These are phyloP conservation scores for Brassica incana DNA, from an alignment of 345 rosid genomes.

Conservation along the genomic window DNA sequence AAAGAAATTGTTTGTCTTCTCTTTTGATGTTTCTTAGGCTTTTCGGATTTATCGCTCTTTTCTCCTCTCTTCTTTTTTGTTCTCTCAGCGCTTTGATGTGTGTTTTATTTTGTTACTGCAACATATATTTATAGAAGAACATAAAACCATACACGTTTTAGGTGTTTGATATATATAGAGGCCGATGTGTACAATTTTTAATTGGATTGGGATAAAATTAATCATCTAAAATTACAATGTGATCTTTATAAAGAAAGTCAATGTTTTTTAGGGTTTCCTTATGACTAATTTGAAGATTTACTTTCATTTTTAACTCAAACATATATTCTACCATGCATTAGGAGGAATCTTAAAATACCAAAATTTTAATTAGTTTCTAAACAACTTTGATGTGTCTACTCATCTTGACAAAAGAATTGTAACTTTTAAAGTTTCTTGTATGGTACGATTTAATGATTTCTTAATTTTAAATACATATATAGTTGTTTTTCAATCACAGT, in stretches of 20 bases:
- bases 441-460: not conserved
- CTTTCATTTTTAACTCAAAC: not conserved
- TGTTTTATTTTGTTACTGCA: not conserved
- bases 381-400: not conserved
- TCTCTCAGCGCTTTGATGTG: slow-evolving; percentile 25
- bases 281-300: not conserved
- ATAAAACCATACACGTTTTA: not conserved
- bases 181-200: not conserved
- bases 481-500: not conserved
- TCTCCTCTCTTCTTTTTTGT: not conserved
- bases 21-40: slow-evolving; percentile 22
- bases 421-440: not conserved
- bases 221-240: slow-evolving; percentile 11
- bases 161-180: not conserved
- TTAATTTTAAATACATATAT: not conserved
- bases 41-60: slow-evolving; percentile 21
- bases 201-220: not conserved
- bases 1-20: not conserved
- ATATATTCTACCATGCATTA: not conserved
- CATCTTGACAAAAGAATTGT: not conserved
- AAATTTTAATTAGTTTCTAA: not conserved
- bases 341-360: not conserved
- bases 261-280: not conserved
- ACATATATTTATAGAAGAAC: not conserved
- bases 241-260: slow-evolving; percentile 10